phyloP scores from a whole-genome alignment of 2,329 filamentous ascomycete species.

The Magnaporthiopsis poae region DNA sequence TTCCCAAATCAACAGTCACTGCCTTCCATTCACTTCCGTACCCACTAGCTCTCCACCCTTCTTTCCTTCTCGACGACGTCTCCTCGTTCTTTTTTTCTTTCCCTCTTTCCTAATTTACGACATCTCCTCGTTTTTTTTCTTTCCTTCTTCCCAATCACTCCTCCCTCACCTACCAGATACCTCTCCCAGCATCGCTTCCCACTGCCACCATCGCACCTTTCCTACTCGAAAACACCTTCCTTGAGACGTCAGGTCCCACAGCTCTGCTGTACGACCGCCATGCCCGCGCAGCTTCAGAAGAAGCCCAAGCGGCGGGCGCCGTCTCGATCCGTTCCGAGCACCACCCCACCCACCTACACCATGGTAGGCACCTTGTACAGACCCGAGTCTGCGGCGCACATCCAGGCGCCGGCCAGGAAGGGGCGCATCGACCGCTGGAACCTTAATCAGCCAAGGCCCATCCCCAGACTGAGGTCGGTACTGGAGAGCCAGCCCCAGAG shows the following conservation, averaged over 20 bases:
- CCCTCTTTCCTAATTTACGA: no score
- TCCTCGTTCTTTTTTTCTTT: background rate
- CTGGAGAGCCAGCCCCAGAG: background rate
- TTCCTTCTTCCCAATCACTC: no score
- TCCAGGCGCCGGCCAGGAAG: background rate
- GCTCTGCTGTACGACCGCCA: background rate
- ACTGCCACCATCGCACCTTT: no score
- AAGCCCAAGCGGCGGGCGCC: background rate
- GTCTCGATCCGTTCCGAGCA: background rate
- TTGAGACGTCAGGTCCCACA: no score
- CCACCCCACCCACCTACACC: background rate
- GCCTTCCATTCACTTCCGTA: background rate
- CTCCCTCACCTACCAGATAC: no score
- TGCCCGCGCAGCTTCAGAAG: background rate
- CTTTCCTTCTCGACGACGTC: background rate
- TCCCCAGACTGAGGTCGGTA: no score
- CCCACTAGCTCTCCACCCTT: background rate
- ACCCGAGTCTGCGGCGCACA: background rate
- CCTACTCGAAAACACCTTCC: no score
- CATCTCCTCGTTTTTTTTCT: no score
- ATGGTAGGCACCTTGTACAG: constrained; percentile 5
- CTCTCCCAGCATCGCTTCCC: no score
- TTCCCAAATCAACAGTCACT: background rate
- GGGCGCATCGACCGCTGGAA: background rate
- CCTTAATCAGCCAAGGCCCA: no score